Evolutionary conservation across 2,329 filamentous ascomycete genomes (phyloP), one percentile per base, ranked within the genome.

Genomic region (Nigrograna mackinnonii): DNA sequence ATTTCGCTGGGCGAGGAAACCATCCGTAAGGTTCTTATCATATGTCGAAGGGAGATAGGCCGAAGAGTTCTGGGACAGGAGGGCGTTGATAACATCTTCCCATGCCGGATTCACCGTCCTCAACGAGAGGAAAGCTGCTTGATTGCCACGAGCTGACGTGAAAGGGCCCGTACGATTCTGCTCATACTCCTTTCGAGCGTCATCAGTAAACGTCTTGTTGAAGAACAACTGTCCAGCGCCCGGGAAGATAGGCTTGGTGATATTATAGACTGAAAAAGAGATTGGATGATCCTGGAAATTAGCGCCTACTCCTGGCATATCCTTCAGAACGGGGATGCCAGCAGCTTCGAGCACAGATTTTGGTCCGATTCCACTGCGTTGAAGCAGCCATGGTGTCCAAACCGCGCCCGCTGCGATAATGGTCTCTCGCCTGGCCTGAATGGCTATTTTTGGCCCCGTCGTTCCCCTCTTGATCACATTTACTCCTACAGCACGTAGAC

Each of bases 401-500:
- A 72, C 19, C 83, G 35, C 66, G 20, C 70, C 75, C 2, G 82
- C 82, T 1, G 79, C 79, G 1, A 86, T 53, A 22, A 85, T 73
- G 11, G 84, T 72, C 52, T 85, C 82, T 22, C 40, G 43, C 14
- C 22, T 26, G 12, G 43, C 44, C 18, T 21, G 38, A 11, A 46
- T 20, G 22, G 31, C 11, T n/a, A 33, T 37, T 3, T 16, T 30
- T 6, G 17, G 3, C 14, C n/a, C 24, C 14, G 14, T 26, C n/a
- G 37, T 31, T 12, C 2, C n/a, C 12, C 36, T 19, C 2, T 35
- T 26, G 12, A 22, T 30, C 16, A 40, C 18, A 9, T 46, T 37
- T 22, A 51, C 41, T 14, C 48, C 48, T 5, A 9, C 38, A 4
- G 45, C 48, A 3, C 17, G 32, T 3, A 37, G 33, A 9, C 14